phyloP scores from a whole-genome alignment of 2,329 filamentous ascomycete species.

The Fusarium metavorans region DNA sequence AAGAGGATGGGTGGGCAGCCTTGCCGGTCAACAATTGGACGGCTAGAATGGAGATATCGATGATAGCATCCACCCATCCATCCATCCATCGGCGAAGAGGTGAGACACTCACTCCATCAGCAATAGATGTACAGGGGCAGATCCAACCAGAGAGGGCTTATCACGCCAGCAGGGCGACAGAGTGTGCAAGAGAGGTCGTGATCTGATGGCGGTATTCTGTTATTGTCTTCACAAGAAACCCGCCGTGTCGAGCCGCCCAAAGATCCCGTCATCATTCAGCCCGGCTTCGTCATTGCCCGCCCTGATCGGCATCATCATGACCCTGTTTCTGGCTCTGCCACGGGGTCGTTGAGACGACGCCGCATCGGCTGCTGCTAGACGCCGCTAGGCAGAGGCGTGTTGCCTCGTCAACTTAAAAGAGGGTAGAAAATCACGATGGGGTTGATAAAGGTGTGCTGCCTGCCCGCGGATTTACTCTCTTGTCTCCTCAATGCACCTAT shows the following conservation, averaged over 20 bases:
- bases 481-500: neutral
- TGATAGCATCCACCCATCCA: neutral
- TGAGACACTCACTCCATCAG: constrained; percentile 4
- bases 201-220: neutral
- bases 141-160: neutral
- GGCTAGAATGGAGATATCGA: constrained; percentile 11
- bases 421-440: constrained; percentile 5
- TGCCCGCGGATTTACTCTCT: neutral
- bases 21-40: constrained; percentile 11
- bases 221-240: neutral
- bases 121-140: constrained; percentile 17
- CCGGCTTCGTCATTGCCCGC: constrained; percentile 26
- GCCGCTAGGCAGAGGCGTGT: constrained; percentile 21
- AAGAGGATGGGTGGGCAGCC: constrained; percentile 12
- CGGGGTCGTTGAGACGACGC: neutral
- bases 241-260: neutral
- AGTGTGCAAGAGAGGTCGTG: constrained; percentile 10
- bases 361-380: neutral
- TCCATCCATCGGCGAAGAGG: neutral
- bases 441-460: neutral
- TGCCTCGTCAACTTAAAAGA: constrained; percentile 27
- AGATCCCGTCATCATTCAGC: constrained; percentile 29
- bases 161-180: constrained; percentile 4
- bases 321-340: constrained; percentile 16
- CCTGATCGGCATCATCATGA: constrained; percentile 15